phyloP scores from a whole-genome alignment of 139 green algal genomes.

The Picochlorum sp. region DNA sequence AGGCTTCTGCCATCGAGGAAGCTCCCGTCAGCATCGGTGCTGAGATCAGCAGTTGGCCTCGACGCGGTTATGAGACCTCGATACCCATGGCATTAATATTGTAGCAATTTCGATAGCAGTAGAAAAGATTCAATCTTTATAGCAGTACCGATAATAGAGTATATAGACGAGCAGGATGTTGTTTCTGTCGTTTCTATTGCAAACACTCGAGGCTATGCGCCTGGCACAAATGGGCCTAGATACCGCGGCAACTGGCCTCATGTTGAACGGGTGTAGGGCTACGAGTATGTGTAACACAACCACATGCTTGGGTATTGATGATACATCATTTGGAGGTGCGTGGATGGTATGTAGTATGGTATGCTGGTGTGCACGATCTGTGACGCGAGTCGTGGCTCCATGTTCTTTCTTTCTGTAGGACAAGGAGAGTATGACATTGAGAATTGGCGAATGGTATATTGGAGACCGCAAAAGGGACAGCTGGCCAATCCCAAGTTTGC shows the following conservation, averaged over 20 bases:
- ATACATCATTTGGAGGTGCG: not conserved
- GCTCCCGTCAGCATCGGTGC: too few relatives aligned
- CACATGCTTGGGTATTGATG: not conserved
- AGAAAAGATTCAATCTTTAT: too few relatives aligned
- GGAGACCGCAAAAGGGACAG: constrained; percentile 1
- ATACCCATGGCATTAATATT: too few relatives aligned
- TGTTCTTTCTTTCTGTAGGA: not conserved
- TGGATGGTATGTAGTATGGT: not conserved
- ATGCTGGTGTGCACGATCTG: not conserved
- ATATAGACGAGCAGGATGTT: not conserved
- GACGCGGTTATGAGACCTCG: too few relatives aligned
- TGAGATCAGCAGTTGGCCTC: too few relatives aligned
- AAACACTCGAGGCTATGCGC: constrained; percentile 1
- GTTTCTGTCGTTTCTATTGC: constrained; percentile 2
- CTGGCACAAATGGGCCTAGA: not conserved
- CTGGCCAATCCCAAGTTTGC: constrained; percentile 2
- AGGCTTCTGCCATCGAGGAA: too few relatives aligned
- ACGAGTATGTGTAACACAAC: constrained; percentile 4
- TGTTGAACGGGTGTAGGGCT: not conserved
- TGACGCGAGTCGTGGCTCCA: not conserved
- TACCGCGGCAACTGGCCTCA: not conserved
- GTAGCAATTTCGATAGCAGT: too few relatives aligned
- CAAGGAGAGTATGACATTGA: constrained; percentile 1
- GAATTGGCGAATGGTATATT: constrained; percentile 2
- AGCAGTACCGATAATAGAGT: too few relatives aligned